These are phyloP conservation scores for Neurospora sp. DNA, from an alignment of 495 filamentous ascomycete genomes.

Conservation along the genomic window DNA sequence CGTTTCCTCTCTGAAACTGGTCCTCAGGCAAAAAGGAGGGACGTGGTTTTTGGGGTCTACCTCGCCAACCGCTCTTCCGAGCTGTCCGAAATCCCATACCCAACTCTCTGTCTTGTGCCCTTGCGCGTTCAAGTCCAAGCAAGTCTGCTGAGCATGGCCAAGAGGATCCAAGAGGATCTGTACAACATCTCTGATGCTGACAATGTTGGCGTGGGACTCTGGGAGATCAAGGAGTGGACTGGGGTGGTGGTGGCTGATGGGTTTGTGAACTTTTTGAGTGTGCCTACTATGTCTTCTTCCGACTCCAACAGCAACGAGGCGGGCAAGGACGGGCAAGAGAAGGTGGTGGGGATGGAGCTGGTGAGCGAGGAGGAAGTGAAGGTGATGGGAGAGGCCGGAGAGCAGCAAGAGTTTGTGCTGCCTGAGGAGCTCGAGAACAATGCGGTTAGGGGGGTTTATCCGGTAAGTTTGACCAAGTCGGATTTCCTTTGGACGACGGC, in stretches of 20 bases:
- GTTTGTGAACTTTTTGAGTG: constrained; percentile 48
- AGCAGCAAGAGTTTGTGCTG: background rate
- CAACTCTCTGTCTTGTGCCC: constrained; percentile 33
- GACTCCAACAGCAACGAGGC: background rate
- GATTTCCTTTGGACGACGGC: background rate
- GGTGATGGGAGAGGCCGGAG: background rate
- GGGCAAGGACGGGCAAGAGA: background rate
- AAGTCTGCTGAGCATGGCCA: constrained; percentile 14
- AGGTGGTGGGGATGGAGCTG: background rate
- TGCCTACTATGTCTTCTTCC: constrained; percentile 15
- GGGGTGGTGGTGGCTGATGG: constrained; percentile 34
- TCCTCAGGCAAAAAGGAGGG: background rate
- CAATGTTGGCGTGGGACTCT: constrained; percentile 30
- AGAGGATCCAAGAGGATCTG: constrained; percentile 30
- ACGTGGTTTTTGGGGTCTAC: constrained; percentile 35
- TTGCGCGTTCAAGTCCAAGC: constrained; percentile 18
- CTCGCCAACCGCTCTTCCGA: constrained; percentile 29
- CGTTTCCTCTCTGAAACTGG: constrained; percentile 3
- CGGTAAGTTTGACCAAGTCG: constrained; percentile 16
- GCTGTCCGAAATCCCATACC: constrained; percentile 13
- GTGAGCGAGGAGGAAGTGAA: background rate
- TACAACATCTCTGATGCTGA: constrained; percentile 23
- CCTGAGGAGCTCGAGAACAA: constrained; percentile 10
- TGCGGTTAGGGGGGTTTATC: constrained; percentile 19
- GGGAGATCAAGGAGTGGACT: constrained; percentile 41